Conservation (phyloP, 768 basidiomycete species). For the Pluteus cervinus region DNA sequence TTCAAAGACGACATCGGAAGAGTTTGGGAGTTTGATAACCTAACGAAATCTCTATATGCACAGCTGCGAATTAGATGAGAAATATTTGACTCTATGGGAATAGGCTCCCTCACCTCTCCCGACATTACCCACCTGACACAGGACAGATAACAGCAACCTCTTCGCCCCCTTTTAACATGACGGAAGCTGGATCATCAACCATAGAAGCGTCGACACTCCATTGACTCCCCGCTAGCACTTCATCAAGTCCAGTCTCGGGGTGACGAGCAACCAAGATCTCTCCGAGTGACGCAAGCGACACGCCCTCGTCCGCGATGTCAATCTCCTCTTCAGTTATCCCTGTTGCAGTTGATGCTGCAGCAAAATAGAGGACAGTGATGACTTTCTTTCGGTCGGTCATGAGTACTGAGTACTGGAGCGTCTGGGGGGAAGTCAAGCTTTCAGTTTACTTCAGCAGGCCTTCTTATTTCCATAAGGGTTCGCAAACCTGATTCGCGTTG, state of each 20-base stretch:
- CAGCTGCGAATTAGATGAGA: too few species aligned
- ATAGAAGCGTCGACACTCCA: conserved; percentile 84
- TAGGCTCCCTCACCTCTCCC: conserved; percentile 3
- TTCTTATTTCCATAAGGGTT: too few species aligned
- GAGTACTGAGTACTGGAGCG: too few species aligned
- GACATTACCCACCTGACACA: conserved; percentile 65
- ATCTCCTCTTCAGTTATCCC: conserved; percentile 50
- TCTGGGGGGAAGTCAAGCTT: not conserved
- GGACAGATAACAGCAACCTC: conserved; percentile 78
- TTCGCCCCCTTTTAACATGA: conserved; percentile 60
- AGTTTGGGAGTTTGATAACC: too few species aligned
- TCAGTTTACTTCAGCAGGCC: too few species aligned
- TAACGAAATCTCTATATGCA: too few species aligned
- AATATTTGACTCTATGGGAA: too few species aligned
- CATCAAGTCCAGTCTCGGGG: conserved; percentile 41
- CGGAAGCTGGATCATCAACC: conserved; percentile 50
- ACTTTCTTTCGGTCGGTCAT: too few species aligned
- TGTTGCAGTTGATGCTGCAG: conserved; percentile 66
- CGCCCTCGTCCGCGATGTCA: conserved; percentile 36
- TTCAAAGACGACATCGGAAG: too few species aligned
- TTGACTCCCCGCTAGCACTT: conserved; percentile 52
- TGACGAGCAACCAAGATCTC: conserved; percentile 49
- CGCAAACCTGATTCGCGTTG: too few species aligned
- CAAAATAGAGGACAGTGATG: conserved; percentile 51
- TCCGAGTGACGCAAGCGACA: conserved; percentile 46